These are phyloP conservation scores for Fusarium praegraminearum DNA, from an alignment of 2,329 filamentous ascomycete species.

Conservation along the genomic window DNA sequence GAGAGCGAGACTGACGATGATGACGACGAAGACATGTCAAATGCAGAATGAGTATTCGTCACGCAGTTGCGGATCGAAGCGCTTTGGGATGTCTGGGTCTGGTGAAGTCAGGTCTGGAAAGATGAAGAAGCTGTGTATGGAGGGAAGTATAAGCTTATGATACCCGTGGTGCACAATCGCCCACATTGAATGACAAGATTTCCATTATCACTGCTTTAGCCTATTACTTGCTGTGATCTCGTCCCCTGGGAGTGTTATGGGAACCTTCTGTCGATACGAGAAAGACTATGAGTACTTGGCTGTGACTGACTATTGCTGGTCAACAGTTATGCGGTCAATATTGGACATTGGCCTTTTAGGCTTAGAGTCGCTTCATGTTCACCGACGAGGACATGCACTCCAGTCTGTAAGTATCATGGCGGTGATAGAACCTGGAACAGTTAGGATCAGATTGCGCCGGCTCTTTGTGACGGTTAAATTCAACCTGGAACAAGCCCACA, in stretches of 20 bases:
- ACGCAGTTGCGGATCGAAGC: neutral
- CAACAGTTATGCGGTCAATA: neutral
- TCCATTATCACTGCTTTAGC: neutral
- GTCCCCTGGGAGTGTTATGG: neutral
- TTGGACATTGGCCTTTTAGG: neutral
- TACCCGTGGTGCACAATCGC: conserved; percentile 40
- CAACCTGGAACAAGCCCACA: neutral
- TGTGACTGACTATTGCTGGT: conserved; percentile 25
- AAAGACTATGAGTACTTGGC: neutral
- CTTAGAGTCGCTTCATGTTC: neutral
- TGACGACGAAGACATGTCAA: conserved; percentile 48
- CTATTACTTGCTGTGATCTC: neutral
- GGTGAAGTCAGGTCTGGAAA: too few relatives aligned
- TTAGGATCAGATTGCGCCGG: neutral
- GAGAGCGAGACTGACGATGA: conserved; percentile 48
- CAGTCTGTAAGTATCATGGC: neutral
- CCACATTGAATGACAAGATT: conserved; percentile 24
- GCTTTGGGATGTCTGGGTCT: neutral
- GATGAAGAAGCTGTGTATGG: conserved; percentile 12
- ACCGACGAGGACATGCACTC: neutral
- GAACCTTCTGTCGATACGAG: neutral
- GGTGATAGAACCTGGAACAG: neutral
- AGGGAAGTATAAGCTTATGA: conserved; percentile 35
- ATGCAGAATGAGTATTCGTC: conserved; percentile 34
- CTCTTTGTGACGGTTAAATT: neutral